These are phyloP conservation scores for Porphyridium purpureum DNA, from an alignment of 23 red algal genomes.

Conservation along the genomic window DNA sequence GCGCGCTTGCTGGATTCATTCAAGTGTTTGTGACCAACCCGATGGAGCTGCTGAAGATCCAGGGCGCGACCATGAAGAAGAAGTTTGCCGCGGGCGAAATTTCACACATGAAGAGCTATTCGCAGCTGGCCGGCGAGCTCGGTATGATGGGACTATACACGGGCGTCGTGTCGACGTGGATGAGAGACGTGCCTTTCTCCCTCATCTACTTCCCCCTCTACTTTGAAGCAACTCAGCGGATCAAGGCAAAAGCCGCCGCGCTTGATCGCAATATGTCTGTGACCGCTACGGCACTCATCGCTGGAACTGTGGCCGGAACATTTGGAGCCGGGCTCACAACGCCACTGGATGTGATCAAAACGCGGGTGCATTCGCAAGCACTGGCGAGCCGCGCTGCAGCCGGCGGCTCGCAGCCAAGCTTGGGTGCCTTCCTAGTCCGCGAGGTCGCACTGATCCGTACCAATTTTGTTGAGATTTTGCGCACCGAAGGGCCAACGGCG, in stretches of 20 bases:
- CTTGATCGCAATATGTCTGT: too few species aligned
- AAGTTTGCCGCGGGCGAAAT: slow-evolving; percentile 11
- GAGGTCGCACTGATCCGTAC: too few species aligned
- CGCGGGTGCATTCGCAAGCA: slow-evolving; percentile 33
- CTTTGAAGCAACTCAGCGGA: too few species aligned
- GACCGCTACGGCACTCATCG: slow-evolving; percentile 38
- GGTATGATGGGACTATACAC: slow-evolving; percentile 76
- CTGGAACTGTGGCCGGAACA: slow-evolving; percentile 45
- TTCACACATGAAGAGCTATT: slow-evolving; percentile 4
- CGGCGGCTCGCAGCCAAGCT: too few species aligned
- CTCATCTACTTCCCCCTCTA: slow-evolving; percentile 84
- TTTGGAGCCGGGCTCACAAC: slow-evolving; percentile 61
- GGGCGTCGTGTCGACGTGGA: slow-evolving; percentile 36
- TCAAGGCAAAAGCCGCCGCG: too few species aligned
- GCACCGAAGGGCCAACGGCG: too few species aligned
- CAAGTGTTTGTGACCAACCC: slow-evolving; percentile 90
- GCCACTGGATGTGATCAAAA: slow-evolving; percentile 86
- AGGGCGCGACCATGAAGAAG: slow-evolving; percentile 76
- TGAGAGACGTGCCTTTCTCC: slow-evolving; percentile 82
- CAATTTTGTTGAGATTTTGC: too few species aligned
- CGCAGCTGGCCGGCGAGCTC: slow-evolving; percentile 14
- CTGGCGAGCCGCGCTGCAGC: neutral
- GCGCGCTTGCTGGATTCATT: slow-evolving; percentile 67
- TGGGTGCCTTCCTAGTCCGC: too few species aligned
- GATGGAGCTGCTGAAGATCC: slow-evolving; percentile 97